Base-by-base conservation (phyloP, 192 early-diverging fungal genomes). In the Coemansia sp. region DNA sequence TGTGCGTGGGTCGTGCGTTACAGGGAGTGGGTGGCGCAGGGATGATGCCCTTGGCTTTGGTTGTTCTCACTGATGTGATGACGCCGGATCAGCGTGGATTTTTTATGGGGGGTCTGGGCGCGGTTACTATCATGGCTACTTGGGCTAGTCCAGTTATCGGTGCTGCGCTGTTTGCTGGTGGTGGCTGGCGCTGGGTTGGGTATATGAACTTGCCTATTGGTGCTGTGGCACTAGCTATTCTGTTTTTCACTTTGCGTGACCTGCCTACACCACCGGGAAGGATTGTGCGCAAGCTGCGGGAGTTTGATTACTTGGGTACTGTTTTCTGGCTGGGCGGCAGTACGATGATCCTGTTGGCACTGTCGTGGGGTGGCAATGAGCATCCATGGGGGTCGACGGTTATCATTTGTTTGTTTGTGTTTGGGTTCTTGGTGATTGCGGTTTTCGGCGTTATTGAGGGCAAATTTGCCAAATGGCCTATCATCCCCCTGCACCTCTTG, bases 31-130 rank as follows among this genome's bases (percentile, higher is more conserved):
- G 90, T 28, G 90, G 85, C 18, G 89, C 87, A 1, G 86, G 85
- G 10, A 77, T 91, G 71, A 83, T 90, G 63, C 73, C 88, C 24
- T 59, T 91, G 70, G 78, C 85, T 24, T 71, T 92, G 50, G 87
- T 94, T 45, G 87, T 94, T 42, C 80, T 91, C 31, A 84, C 88
- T 14, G 94, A 94, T 71, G 73, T 95, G 10, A 83, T 92, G 50
- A 82, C 85, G 5, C 65, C 85, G 11, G 72, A 82, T 18, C 83
- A 93, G 70, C 83, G 90, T 20, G 89, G 89, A 33, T 85, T 91
- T 18, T 92, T 77, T 60, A 88, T 90, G 84, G 88, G 88, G 0
- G 38, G 86, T 23, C 56, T 89, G 55, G 87, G 85, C 57, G 86
- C 85, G 4, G 83, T 90, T 9, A 88, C 88, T 62, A 83, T 74